Evolutionary conservation across 2,329 filamentous ascomycete genomes (phyloP).

Genomic region (Colletotrichum coccodes): DNA sequence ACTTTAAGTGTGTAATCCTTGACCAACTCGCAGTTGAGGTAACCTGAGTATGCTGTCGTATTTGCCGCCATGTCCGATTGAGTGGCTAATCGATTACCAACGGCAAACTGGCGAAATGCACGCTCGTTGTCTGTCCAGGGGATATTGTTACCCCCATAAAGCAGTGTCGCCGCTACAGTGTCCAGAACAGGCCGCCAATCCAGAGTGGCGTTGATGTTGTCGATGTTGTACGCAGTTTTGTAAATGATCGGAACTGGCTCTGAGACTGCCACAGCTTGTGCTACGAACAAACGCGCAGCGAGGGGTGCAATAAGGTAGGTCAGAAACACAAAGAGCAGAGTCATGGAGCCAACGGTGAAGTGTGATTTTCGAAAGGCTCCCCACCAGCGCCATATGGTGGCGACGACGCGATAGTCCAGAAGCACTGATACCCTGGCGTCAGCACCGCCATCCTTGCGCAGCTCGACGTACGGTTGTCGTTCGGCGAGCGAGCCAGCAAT

Average conservation of each 20-base stretch:
- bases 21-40: constrained; percentile 5
- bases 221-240: background rate
- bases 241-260: background rate
- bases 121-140: constrained; percentile 1
- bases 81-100: background rate
- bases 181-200: constrained; percentile 11
- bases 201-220: background rate
- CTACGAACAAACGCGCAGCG: background rate
- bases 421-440: background rate
- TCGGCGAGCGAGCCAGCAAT: background rate
- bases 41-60: constrained; percentile 5
- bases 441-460: background rate
- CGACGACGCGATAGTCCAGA: constrained; percentile 11
- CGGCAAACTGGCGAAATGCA: constrained; percentile 1
- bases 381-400: constrained; percentile 5
- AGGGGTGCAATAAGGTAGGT: constrained; percentile 6
- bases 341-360: background rate
- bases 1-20: background rate
- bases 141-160: background rate
- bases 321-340: background rate
- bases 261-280: background rate
- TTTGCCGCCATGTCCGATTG: background rate
- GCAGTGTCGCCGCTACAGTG: background rate
- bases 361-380: background rate
- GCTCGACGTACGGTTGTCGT: constrained; percentile 9